phyloP scores from a whole-genome alignment of 257 asterid genomes.

The Craterostigma plantagineum region DNA sequence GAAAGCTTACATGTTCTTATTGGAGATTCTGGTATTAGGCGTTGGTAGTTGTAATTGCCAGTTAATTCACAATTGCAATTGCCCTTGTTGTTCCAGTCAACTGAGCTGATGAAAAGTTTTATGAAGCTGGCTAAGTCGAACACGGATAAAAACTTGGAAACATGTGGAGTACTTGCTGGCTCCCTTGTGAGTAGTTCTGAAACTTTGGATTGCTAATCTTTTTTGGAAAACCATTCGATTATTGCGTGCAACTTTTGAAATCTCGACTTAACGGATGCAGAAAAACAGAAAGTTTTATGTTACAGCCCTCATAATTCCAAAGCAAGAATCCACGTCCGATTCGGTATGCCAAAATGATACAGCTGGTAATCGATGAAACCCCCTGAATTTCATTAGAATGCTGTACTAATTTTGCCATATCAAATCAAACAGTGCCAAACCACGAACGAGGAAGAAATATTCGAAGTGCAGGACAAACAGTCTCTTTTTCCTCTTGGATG shows the following conservation, averaged over 20 bases:
- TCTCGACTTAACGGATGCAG: conserved; percentile 16
- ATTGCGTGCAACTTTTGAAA: too few relatives aligned
- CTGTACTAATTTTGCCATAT: conserved; percentile 11
- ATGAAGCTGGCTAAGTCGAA: conserved; percentile 83
- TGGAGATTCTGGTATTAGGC: neutral
- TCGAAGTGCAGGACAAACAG: conserved; percentile 92
- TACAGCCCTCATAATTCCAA: conserved; percentile 89
- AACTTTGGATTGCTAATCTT: neutral
- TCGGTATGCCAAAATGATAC: conserved; percentile 37
- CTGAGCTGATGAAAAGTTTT: conserved; percentile 75
- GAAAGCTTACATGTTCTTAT: too few relatives aligned
- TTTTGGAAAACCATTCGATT: too few relatives aligned
- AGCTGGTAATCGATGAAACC: conserved; percentile 1
- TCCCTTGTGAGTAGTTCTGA: conserved; percentile 50
- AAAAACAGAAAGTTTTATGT: conserved; percentile 61
- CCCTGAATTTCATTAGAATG: conserved; percentile 5
- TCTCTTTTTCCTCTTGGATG: conserved; percentile 83
- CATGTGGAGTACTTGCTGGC: conserved; percentile 95
- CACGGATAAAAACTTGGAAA: conserved; percentile 73
- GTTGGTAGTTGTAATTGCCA: neutral
- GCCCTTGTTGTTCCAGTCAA: conserved; percentile 32
- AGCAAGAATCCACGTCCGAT: conserved; percentile 96
- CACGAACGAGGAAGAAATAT: conserved; percentile 91
- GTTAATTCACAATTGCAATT: neutral
- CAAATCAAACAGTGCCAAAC: conserved; percentile 60